Base-by-base conservation (phyloP, 2,329 filamentous ascomycete species). In the Aspergillus transmontanensis region DNA sequence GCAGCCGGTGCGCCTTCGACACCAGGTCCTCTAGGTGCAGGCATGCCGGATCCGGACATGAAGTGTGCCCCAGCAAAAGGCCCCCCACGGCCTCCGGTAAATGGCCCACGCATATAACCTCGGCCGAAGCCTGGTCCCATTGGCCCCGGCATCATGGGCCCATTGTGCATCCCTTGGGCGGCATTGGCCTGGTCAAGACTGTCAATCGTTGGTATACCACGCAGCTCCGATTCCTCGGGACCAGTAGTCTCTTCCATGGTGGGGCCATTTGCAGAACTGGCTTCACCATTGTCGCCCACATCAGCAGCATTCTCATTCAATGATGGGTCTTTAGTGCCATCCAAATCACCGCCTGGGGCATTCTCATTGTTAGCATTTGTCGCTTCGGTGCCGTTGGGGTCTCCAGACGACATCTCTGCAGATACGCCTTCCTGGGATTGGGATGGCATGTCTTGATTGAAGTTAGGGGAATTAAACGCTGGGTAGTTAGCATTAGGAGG, bases 1-100 rank as follows among this genome's bases (percentile, higher is more conserved):
- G 94, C 95, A 60, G 91, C 96, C 32, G 95, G 95, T 32, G 95
- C 95, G 80, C 86, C 86, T 73, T 82, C 82, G 58, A 88, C 85
- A 43, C 85, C 86, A 85, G 92, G 79, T 5, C 83, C 83, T 58
- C 78, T 78, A 7, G 82, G 77, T 64, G 79, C 73, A 61, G 69
- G 63, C 66, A 70, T 65, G 51, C 66, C 71, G 53, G 64, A 57
- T 6, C 74, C 75, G 55, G 75, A 65, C 68, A 72, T 71, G 39
- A 70, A 71, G 19, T 71, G 66, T 57, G 71, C 69, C 55, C 74
- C 71, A 64, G 70, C 69, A 60, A 71, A 75, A 7, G 69, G 71
- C 41, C 74, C 72, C 41, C 76, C 78, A 62, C 80, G 81, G 43
- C 80, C 79, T 36, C 60, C 62, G 60, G 78, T 71, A 64, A 81